Evolutionary conservation across 2,329 filamentous ascomycete species (phyloP).

Genomic region (Phyllosticta citribraziliensis): DNA sequence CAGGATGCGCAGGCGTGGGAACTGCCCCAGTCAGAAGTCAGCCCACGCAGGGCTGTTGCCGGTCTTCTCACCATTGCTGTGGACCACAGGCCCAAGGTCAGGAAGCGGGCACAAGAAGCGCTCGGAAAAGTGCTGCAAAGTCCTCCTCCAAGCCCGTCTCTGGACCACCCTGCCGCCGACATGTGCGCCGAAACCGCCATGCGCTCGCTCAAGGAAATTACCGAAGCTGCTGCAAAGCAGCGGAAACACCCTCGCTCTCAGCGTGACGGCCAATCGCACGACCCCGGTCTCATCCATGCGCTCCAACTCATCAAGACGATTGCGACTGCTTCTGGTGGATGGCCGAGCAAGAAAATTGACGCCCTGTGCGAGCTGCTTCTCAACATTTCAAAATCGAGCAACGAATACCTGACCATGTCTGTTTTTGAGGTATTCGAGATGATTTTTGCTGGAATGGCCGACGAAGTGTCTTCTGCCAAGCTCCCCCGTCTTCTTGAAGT

Average conservation of each 20-base stretch:
- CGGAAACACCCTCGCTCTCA: slow-evolving; percentile 45
- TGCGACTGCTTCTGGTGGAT: slow-evolving; percentile 77
- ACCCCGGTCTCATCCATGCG: slow-evolving; percentile 81
- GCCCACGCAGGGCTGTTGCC: slow-evolving; percentile 77
- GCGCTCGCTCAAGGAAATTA: slow-evolving; percentile 66
- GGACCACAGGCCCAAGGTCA: slow-evolving; percentile 83
- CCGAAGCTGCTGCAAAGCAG: slow-evolving; percentile 62
- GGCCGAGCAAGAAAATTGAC: slow-evolving; percentile 95
- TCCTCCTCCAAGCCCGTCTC: slow-evolving; percentile 78
- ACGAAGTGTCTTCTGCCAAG: slow-evolving; percentile 80
- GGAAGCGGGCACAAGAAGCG: slow-evolving; percentile 86
- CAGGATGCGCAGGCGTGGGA: slow-evolving; percentile 87
- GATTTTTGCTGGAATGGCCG: slow-evolving; percentile 85
- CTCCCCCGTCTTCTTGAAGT: slow-evolving; percentile 81
- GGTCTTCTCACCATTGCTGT: slow-evolving; percentile 76
- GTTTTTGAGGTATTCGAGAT: slow-evolving; percentile 97
- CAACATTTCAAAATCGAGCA: slow-evolving; percentile 78
- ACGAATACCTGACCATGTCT: slow-evolving; percentile 92
- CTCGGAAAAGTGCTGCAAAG: slow-evolving; percentile 72
- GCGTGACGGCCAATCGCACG: slow-evolving; percentile 51
- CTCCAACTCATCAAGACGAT: slow-evolving; percentile 88
- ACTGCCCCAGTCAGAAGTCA: slow-evolving; percentile 69
- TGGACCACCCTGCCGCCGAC: slow-evolving; percentile 90
- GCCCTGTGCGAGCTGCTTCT: slow-evolving; percentile 80
- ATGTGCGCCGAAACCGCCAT: slow-evolving; percentile 92